phyloP scores from a whole-genome alignment of 495 filamentous ascomycete genomes.

The Cudoniella acicularis region DNA sequence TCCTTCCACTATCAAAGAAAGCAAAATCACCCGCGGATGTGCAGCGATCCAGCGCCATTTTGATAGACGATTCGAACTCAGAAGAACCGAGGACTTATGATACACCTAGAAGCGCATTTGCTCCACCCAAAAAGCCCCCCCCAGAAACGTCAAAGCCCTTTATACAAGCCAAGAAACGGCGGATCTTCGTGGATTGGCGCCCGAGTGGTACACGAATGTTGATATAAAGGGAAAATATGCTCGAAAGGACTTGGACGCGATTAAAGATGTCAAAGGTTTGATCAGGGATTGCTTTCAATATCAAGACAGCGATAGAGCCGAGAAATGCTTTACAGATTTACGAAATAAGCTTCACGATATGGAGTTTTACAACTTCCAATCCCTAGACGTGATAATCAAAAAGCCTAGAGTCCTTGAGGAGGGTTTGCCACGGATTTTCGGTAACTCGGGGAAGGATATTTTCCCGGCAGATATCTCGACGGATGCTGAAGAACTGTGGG shows the following conservation, averaged over 20 bases:
- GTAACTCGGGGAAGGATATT: slow-evolving; percentile 2
- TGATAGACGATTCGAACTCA: neutral
- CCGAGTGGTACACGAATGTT: slow-evolving; percentile 6
- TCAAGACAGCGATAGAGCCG: neutral
- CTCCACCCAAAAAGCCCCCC: neutral
- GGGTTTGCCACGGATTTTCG: slow-evolving; percentile 36
- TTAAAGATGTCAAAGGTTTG: neutral
- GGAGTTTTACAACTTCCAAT: slow-evolving; percentile 29
- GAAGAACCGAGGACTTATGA: no score
- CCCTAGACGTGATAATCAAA: slow-evolving; percentile 20
- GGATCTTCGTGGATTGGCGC: neutral
- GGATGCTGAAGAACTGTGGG: slow-evolving; percentile 32
- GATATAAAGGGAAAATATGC: neutral
- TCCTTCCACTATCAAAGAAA: no score
- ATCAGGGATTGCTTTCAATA: slow-evolving; percentile 5
- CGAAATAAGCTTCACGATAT: slow-evolving; percentile 29
- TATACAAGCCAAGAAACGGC: neutral
- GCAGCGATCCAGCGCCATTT: neutral
- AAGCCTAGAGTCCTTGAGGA: slow-evolving; percentile 36
- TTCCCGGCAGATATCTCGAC: slow-evolving; percentile 40
- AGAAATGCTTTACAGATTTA: slow-evolving; percentile 14
- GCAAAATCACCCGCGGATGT: no score
- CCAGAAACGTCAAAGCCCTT: neutral
- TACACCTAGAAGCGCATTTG: no score
- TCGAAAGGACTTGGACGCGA: neutral